These are phyloP conservation scores for Oryza nivara DNA, from an alignment of 176 grass and related monocot genomes.

Conservation along the genomic window DNA sequence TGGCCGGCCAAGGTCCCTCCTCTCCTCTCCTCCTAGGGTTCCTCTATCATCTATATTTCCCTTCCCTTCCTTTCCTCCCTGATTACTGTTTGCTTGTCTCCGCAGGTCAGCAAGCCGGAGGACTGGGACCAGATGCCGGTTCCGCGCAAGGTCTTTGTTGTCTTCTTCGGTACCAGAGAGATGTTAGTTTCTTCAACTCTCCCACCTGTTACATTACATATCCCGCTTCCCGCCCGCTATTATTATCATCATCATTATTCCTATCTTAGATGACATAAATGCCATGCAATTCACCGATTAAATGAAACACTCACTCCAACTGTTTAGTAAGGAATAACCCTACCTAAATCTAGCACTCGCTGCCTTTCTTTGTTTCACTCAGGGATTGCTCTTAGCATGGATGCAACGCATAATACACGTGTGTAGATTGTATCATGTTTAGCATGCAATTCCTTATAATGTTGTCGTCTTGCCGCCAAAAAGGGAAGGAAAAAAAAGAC, in stretches of 20 bases:
- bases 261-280: not conserved
- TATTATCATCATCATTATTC: slow-evolving; percentile 11
- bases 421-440: not conserved
- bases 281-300: not conserved
- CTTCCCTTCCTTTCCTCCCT: not conserved
- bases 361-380: slow-evolving; percentile 10
- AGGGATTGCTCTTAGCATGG: not conserved
- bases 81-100: slow-evolving; percentile 7
- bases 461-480: not conserved
- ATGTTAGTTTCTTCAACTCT: slow-evolving; percentile 59
- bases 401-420: not conserved
- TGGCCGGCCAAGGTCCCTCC: slow-evolving; percentile 88
- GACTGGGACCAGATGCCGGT: slow-evolving; percentile 51
- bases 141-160: slow-evolving; percentile 83
- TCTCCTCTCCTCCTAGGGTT: slow-evolving; percentile 12
- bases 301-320: not conserved
- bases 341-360: not conserved
- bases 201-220: not conserved
- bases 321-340: not conserved
- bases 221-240: not conserved
- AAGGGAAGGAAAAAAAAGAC: not conserved
- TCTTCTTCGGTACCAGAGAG: slow-evolving; percentile 87
- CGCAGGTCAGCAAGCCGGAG: slow-evolving; percentile 90
- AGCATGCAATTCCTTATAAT: not conserved
- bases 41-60: not conserved